A percentile compares a stretch with the other conserved stretches of the same genome.
Conservation (phyloP, 352 stramenopile species). For the Phytopythium vexans region DNA sequence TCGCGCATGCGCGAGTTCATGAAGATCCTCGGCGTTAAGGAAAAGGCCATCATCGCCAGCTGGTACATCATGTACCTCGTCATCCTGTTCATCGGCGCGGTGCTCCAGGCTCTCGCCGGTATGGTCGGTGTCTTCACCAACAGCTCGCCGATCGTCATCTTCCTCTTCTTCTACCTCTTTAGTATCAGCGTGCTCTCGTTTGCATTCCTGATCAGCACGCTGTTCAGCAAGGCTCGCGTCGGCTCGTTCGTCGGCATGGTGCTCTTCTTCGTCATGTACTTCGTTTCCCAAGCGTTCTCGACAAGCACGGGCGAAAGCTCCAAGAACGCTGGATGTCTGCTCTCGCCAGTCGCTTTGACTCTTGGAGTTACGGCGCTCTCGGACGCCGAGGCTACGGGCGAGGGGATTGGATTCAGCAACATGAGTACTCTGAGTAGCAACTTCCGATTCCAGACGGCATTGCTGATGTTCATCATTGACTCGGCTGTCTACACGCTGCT, state of each 20-base stretch:
- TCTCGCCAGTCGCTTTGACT: slow-evolving; percentile 56
- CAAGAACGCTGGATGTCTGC: slow-evolving; percentile 51
- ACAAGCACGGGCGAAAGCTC: slow-evolving; percentile 10
- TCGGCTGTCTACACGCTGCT: slow-evolving; percentile 86
- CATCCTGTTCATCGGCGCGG: slow-evolving; percentile 65
- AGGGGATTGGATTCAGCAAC: slow-evolving; percentile 49
- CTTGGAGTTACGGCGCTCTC: slow-evolving; percentile 63
- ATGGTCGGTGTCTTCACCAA: slow-evolving; percentile 36
- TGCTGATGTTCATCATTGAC: slow-evolving; percentile 85
- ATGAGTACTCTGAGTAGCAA: slow-evolving; percentile 28
- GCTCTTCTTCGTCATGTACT: slow-evolving; percentile 86
- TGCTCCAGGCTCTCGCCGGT: slow-evolving; percentile 49
- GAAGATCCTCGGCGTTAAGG: slow-evolving; percentile 87
- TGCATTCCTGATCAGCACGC: slow-evolving; percentile 55
- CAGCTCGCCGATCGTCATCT: slow-evolving; percentile 48
- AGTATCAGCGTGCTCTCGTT: slow-evolving; percentile 43
- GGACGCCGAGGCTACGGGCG: slow-evolving; percentile 35
- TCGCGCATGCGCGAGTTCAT: slow-evolving; percentile 85
- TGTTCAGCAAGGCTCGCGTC: slow-evolving; percentile 71
- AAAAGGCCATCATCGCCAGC: slow-evolving; percentile 53
- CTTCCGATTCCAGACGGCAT: slow-evolving; percentile 45
- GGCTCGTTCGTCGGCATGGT: slow-evolving; percentile 71
- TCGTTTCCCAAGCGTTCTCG: slow-evolving; percentile 42
- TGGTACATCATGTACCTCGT: slow-evolving; percentile 87
- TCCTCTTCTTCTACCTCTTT: slow-evolving; percentile 76